phyloP scores from a whole-genome alignment of 345 rosid species.

The Draba incana region DNA sequence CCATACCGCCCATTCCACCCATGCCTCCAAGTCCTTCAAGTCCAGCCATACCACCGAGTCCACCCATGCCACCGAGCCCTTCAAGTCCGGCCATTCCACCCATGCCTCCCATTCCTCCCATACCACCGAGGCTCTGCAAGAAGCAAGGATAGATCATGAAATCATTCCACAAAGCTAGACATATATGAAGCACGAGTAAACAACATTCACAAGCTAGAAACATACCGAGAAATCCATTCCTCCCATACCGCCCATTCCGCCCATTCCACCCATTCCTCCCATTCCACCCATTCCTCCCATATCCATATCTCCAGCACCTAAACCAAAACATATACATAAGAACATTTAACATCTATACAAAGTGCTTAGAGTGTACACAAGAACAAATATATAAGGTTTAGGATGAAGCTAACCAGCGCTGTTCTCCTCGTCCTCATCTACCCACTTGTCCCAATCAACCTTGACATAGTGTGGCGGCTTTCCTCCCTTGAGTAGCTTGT shows the following conservation, averaged over 20 bases:
- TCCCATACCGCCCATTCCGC: slow-evolving; percentile 13
- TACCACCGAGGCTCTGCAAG: slow-evolving; percentile 43
- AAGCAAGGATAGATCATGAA: slow-evolving; percentile 15
- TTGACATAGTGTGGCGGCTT: slow-evolving; percentile 78
- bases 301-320: slow-evolving; percentile 45
- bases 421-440: slow-evolving; percentile 81
- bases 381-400: neutral
- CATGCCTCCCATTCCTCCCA: neutral
- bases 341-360: neutral
- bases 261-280: slow-evolving; percentile 28
- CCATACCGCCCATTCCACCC: slow-evolving; percentile 46
- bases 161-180: slow-evolving; percentile 13
- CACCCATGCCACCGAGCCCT: slow-evolving; percentile 38
- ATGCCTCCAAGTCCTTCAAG: slow-evolving; percentile 36
- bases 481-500: slow-evolving; percentile 63
- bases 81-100: slow-evolving; percentile 32
- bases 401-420: slow-evolving; percentile 39
- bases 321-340: slow-evolving; percentile 24
- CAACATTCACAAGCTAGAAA: slow-evolving; percentile 21
- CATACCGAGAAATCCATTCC: slow-evolving; percentile 48
- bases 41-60: slow-evolving; percentile 44
- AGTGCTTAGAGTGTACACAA: neutral
- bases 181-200: slow-evolving; percentile 9
- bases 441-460: slow-evolving; percentile 97
- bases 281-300: slow-evolving; percentile 40